Evolutionary conservation across 345 rosid genomes (phyloP).

Genomic region (Eucalyptus tenuipes): DNA sequence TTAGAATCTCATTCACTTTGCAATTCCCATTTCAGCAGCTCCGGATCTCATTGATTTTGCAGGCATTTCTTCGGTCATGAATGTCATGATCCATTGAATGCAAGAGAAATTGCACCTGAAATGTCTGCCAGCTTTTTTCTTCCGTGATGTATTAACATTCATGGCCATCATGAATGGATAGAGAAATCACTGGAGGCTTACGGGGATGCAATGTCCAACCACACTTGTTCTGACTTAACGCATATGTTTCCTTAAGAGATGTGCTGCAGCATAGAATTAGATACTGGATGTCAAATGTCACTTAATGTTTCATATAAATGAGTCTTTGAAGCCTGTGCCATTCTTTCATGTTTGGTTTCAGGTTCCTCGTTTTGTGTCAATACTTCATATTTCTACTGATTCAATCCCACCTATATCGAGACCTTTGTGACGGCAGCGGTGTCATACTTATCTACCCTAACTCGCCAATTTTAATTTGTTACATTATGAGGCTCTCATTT

Average conservation of each 20-base stretch:
- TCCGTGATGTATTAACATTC: background rate
- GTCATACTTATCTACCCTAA: background rate
- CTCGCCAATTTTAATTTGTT: background rate
- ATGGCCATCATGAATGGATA: background rate
- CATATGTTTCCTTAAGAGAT: background rate
- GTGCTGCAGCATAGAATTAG: background rate
- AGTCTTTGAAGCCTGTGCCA: background rate
- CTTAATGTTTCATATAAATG: background rate
- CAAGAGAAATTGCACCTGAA: background rate
- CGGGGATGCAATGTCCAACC: background rate
- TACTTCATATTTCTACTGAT: background rate
- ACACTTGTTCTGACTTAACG: background rate
- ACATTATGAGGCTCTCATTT: background rate
- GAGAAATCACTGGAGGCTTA: background rate
- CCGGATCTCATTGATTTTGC: background rate
- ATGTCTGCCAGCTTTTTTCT: background rate
- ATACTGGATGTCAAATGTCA: background rate
- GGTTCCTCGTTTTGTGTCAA: background rate
- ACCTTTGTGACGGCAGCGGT: background rate
- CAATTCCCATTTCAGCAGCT: background rate
- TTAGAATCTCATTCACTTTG: background rate
- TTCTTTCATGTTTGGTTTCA: background rate
- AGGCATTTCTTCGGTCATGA: background rate
- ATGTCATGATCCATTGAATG: background rate
- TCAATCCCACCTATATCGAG: background rate